Evolutionary conservation across 176 grass and related monocot genomes (phyloP), one percentile per base, ranked within the genome.

Genomic region (Musa beccarii): DNA sequence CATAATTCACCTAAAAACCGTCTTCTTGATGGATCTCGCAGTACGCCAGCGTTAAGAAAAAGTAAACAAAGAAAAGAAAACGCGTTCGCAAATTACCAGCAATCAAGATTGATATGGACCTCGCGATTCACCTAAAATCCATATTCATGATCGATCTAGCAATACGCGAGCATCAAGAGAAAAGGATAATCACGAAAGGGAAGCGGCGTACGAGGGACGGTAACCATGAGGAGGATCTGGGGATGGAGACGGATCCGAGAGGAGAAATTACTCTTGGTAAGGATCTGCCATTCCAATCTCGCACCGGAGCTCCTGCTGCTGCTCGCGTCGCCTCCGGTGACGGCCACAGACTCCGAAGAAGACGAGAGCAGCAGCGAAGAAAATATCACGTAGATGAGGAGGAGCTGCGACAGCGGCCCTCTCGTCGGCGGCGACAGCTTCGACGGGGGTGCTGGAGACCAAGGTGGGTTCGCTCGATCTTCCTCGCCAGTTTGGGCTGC

Each of bases 161-260:
- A 53, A 0, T 2, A 22, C 11, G 10, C 54, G 3, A 57, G 16
- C 14, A 61, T 25, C 29, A 55, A 29, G 72, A 56, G 53, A 19
- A 16, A 74, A 28, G 24, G 1, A 51, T 64, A 26, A 28, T n/a
- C 14, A 69, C 63, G 52, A 50, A 77, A 7, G 23, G 19, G 22
- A 43, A 43, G 51, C 23, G 59, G 66, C 90, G 83, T 86, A 97
- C 90, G 93, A 61, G 94, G 90, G 73, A 93, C 79, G 66, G 88
- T 97, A 71, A 84, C 82, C 76, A 97, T 0, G 80, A 97, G 75
- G 53, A 97, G 88, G 78, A 87, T 78, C 72, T 89, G 74, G 56
- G 88, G 66, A 71, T 93, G 84, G 52, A 85, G 77, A 43, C 84
- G 94, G 75, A 93, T 97, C 90, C 91, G 84, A 54, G 90, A 92